Percentiles rank a stretch among this genome's conserved stretches.
Conservation (phyloP, 2,329 filamentous ascomycete species). For the Verticillium isaacii region DNA sequence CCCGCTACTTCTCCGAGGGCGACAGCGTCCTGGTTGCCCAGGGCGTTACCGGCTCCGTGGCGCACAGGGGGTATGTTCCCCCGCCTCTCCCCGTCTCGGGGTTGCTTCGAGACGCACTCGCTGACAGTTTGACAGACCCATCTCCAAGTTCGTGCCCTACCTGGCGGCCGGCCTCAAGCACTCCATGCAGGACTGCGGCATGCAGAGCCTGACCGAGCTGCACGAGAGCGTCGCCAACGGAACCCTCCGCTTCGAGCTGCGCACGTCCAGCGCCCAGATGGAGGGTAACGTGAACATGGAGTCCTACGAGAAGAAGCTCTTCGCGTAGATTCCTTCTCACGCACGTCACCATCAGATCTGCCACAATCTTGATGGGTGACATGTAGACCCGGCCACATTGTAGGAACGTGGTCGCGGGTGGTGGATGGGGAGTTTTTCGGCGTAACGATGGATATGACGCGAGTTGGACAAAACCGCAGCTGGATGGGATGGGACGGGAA, state of each 20-base stretch:
- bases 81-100: neutral
- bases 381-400: neutral
- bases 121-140: constrained; percentile 50
- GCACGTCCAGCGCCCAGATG: constrained; percentile 89
- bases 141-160: constrained; percentile 95
- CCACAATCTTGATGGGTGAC: neutral
- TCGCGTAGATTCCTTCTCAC: constrained; percentile 57
- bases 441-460: constrained; percentile 1
- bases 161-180: constrained; percentile 94
- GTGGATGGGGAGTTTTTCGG: constrained; percentile 4
- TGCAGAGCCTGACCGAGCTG: constrained; percentile 72
- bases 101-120: constrained; percentile 1
- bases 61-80: constrained; percentile 60
- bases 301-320: constrained; percentile 99
- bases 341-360: neutral
- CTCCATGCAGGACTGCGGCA: constrained; percentile 92
- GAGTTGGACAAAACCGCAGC: neutral
- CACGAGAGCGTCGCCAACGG: constrained; percentile 71
- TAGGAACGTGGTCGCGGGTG: neutral
- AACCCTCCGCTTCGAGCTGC: constrained; percentile 83
- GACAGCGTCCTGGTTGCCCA: constrained; percentile 93
- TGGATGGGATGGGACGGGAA: neutral
- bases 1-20: constrained; percentile 96
- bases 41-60: constrained; percentile 84
- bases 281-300: constrained; percentile 98